A percentile compares a stretch with the other conserved stretches of the same genome.
Evolutionary conservation across 2,329 filamentous ascomycete genomes (phyloP).

Genomic region (Coniochaeta hoffmannii): DNA sequence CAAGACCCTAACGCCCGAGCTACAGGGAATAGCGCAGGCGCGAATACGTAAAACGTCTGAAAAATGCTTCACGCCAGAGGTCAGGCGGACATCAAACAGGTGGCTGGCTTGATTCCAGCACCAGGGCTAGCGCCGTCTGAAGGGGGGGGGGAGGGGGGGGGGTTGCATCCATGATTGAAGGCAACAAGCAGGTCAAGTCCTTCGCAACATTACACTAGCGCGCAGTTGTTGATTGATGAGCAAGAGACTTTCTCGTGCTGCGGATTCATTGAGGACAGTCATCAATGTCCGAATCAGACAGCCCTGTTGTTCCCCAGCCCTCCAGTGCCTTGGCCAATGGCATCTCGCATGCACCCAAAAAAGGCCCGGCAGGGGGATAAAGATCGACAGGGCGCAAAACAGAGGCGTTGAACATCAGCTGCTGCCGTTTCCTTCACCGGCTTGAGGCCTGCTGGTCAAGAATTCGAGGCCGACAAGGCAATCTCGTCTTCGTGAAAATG

Average conservation of each 20-base stretch:
- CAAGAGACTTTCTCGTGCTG: no score
- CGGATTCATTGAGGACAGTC: no score
- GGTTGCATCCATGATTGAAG: neutral
- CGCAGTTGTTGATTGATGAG: no score
- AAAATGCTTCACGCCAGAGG: neutral
- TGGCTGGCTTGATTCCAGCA: neutral
- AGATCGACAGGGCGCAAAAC: neutral
- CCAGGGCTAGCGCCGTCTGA: neutral
- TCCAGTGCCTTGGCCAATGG: neutral
- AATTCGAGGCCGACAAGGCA: neutral
- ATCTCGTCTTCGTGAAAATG: neutral
- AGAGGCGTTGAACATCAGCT: neutral
- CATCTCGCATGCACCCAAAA: neutral
- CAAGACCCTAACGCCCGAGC: neutral
- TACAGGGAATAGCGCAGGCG: neutral
- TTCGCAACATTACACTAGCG: no score
- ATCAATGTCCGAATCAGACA: no score
- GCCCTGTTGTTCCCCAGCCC: neutral
- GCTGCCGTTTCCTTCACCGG: neutral
- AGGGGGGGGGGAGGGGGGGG: neutral
- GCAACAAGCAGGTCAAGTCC: no score
- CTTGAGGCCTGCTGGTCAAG: neutral
- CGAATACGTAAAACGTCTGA: slow-evolving; percentile 1
- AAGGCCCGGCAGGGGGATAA: neutral
- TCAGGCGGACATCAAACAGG: neutral